Evolutionary conservation across 2,329 filamentous ascomycete species (phyloP), one percentile per base, ranked within the genome.

Genomic region (Mollisiaceae sp.): DNA sequence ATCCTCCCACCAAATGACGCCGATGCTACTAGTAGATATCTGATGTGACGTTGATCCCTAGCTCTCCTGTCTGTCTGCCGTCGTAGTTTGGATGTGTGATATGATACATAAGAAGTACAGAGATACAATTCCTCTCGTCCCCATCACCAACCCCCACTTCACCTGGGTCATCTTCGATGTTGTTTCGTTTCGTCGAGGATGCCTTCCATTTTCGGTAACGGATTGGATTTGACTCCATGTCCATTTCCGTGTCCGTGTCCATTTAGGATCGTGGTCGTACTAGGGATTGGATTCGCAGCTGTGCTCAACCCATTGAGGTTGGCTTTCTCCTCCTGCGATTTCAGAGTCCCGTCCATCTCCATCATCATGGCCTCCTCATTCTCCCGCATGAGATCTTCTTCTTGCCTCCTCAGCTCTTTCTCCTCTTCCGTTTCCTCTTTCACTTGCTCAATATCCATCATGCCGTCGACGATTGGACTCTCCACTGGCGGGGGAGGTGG

Each of bases 381-480:
- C 62, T 75, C 74, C 3, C 70, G 63, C 67, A 73, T 72, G 5
- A 74, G 66, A n/a, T 74, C 75, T 60, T 75, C 75, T 70, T 75
- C 71, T 47, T 72, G 70, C 11, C 50, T 58, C 24, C 71, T 55
- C 32, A 72, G 43, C 32, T 73, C 71, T 15, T 43, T 60, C 39
- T 72, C 67, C 54, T 72, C 72, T 63, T 70, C 69, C 8, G 63
- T 66, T 62, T 72, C 70, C 45, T 62, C 63, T 58, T 65, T 56
- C 20, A 38, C 27, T 24, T 24, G 22, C 15, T 32, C 56, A 4
- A 22, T 11, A 20, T 27, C n/a, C 32, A 60, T 58, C 22, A 12
- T 12, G 20, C 11, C 22, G 12, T 54, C 50, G 1, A 18, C 18
- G 1, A 27, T 5, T 32, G 50, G 50, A 22, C 20, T 15, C 12